phyloP scores from a whole-genome alignment of 2,329 filamentous ascomycete genomes.

The Pseudopyricularia cyperi region DNA sequence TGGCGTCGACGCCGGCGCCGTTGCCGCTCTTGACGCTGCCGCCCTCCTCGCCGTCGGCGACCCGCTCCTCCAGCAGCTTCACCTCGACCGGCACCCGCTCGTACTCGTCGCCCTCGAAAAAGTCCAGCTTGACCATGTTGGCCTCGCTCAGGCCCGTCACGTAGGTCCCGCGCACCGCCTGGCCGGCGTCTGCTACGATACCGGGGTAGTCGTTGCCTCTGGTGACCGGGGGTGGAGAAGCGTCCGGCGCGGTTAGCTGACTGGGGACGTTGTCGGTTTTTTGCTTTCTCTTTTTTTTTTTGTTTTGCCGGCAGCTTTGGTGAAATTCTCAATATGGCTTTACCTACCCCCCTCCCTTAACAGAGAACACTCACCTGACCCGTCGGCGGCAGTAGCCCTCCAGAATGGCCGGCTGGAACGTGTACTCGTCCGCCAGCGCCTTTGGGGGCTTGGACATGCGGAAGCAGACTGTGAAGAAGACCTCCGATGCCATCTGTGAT shows the following conservation, averaged over 20 bases:
- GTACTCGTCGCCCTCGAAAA: slow-evolving; percentile 73
- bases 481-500: slow-evolving; percentile 63
- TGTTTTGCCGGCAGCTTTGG: too few relatives aligned
- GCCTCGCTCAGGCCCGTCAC: slow-evolving; percentile 67
- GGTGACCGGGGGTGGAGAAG: background rate
- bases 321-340: too few relatives aligned
- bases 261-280: background rate
- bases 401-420: slow-evolving; percentile 63
- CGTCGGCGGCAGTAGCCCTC: slow-evolving; percentile 57
- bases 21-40: slow-evolving; percentile 28
- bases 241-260: background rate
- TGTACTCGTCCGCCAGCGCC: slow-evolving; percentile 41
- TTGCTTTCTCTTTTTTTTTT: too few relatives aligned
- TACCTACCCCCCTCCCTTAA: background rate
- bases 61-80: slow-evolving; percentile 28
- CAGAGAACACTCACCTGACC: slow-evolving; percentile 28
- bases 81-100: slow-evolving; percentile 40
- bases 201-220: slow-evolving; percentile 64
- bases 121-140: slow-evolving; percentile 64
- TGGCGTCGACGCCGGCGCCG: slow-evolving; percentile 11
- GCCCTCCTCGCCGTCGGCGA: slow-evolving; percentile 22
- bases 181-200: slow-evolving; percentile 44
- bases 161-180: slow-evolving; percentile 58
- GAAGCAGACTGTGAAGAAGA: slow-evolving; percentile 79
- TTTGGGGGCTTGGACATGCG: slow-evolving; percentile 34